phyloP scores from a whole-genome alignment of 148 eudicot genomes.

The Vaccinium macrocarpon region DNA sequence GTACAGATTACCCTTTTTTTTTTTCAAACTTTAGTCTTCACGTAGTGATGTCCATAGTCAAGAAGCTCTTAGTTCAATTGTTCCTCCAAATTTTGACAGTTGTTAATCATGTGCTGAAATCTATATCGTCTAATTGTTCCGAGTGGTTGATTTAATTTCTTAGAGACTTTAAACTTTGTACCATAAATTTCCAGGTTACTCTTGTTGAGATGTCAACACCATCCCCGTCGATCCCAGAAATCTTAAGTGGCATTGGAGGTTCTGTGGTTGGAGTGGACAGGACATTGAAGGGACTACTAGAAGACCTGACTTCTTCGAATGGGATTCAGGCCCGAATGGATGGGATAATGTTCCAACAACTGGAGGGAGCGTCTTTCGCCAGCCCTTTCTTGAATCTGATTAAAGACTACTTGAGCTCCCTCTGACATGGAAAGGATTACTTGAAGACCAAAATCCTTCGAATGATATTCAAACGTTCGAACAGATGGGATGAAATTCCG shows the following conservation, averaged over 20 bases:
- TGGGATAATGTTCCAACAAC: constrained; percentile 62
- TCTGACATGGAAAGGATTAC: constrained; percentile 16
- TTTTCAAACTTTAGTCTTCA: not conserved
- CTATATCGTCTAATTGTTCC: not conserved
- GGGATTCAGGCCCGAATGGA: constrained; percentile 95
- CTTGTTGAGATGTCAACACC: constrained; percentile 76
- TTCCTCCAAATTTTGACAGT: not conserved
- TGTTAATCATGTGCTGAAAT: not conserved
- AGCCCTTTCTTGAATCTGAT: constrained; percentile 43
- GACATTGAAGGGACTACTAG: constrained; percentile 47
- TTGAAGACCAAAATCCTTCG: too few relatives aligned
- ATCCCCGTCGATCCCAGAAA: constrained; percentile 59
- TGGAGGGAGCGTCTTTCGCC: constrained; percentile 40
- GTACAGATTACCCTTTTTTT: not conserved
- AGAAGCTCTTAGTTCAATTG: not conserved
- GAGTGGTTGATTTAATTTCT: not conserved
- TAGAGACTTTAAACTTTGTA: not conserved
- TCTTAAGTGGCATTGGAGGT: constrained; percentile 59
- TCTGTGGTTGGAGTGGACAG: constrained; percentile 53
- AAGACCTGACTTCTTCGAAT: constrained; percentile 48
- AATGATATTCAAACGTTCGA: too few relatives aligned
- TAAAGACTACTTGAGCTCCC: constrained; percentile 60
- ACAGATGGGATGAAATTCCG: too few relatives aligned
- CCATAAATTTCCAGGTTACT: constrained; percentile 47
- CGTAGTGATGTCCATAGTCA: not conserved